Conservation (phyloP, 495 filamentous ascomycete genomes). For the Cercophora newfieldiana region DNA sequence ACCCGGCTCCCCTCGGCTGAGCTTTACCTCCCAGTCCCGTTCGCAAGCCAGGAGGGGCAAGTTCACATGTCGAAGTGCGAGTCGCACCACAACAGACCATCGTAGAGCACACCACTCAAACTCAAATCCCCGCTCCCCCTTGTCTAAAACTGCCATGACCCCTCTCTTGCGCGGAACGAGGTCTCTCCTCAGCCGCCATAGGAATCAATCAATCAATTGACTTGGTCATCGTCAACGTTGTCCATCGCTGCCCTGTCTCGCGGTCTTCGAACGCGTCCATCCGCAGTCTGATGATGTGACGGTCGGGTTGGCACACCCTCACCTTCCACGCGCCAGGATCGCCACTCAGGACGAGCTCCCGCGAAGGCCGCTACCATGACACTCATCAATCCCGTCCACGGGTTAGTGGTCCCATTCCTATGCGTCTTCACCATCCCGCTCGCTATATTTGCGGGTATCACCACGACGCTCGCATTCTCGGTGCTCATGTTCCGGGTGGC, state of each 20-base stretch:
- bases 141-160: background rate
- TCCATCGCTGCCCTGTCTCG: no score
- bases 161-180: background rate
- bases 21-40: background rate
- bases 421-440: slow-evolving; percentile 68
- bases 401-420: slow-evolving; percentile 63
- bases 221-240: background rate
- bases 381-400: slow-evolving; percentile 47
- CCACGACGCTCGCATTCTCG: slow-evolving; percentile 63
- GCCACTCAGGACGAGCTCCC: no score
- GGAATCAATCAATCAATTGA: background rate
- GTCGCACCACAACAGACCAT: background rate
- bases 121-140: background rate
- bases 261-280: no score
- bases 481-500: slow-evolving; percentile 64
- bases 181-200: background rate
- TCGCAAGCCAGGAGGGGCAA: background rate
- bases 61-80: background rate
- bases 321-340: background rate
- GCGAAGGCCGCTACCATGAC: slow-evolving; percentile 35
- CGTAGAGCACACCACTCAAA: background rate
- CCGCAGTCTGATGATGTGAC: no score
- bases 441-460: slow-evolving; percentile 66
- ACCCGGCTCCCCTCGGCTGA: no score
- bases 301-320: no score